phyloP scores from a whole-genome alignment of 2,329 filamentous ascomycete species.

The Xylariaceae sp. region DNA sequence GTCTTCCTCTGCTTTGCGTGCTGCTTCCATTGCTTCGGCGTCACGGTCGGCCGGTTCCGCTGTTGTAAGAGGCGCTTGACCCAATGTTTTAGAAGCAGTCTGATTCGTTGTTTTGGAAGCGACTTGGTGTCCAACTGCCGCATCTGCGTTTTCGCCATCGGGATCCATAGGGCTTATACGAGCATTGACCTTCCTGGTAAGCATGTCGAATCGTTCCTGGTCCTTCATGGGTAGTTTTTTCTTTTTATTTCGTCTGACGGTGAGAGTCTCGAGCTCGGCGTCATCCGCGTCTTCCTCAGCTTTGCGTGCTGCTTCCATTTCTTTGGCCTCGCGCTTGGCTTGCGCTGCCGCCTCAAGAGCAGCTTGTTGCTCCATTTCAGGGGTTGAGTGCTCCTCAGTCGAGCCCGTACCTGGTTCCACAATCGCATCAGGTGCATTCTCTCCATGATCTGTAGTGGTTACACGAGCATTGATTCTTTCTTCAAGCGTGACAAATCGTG shows the following conservation, averaged over 20 bases:
- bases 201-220: constrained; percentile 15
- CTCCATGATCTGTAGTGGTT: constrained; percentile 1
- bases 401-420: constrained; percentile 20
- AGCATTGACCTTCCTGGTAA: constrained; percentile 4
- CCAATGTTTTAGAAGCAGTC: constrained; percentile 10
- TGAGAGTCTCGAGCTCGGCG: constrained; percentile 3
- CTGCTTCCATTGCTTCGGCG: neutral
- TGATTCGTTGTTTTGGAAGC: neutral
- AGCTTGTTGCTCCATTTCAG: constrained; percentile 27
- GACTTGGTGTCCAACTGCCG: constrained; percentile 6
- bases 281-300: constrained; percentile 31
- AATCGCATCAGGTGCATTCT: neutral
- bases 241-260: constrained; percentile 5
- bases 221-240: constrained; percentile 9
- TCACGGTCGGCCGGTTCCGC: no score
- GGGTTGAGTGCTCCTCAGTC: constrained; percentile 25
- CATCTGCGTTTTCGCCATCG: constrained; percentile 12
- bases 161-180: constrained; percentile 10
- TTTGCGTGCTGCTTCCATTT: constrained; percentile 24
- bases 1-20: constrained; percentile 14
- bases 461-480: constrained; percentile 14
- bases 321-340: constrained; percentile 32
- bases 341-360: constrained; percentile 17
- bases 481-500: constrained; percentile 14
- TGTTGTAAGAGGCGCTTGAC: constrained; percentile 34